These are phyloP conservation scores for Ehretia macrophylla DNA, from an alignment of 257 asterid species.

Conservation along the genomic window DNA sequence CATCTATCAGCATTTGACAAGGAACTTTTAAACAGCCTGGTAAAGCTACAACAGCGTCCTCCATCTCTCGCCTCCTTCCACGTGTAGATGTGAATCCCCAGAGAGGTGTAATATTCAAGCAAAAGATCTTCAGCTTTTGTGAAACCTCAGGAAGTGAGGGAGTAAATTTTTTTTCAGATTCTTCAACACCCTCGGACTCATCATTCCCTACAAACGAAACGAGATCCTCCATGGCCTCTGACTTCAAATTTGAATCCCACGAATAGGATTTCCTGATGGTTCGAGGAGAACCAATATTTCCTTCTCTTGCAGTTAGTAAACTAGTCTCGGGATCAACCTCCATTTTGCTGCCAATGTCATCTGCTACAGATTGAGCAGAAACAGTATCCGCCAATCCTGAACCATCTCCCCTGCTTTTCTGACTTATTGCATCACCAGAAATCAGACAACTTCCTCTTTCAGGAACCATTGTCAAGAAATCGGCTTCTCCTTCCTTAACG, in stretches of 20 bases:
- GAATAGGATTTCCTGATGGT: slow-evolving; percentile 29
- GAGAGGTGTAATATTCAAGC: slow-evolving; percentile 43
- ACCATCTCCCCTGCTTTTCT: slow-evolving; percentile 18
- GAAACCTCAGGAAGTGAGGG: slow-evolving; percentile 41
- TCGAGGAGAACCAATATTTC: slow-evolving; percentile 21
- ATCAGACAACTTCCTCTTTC: slow-evolving; percentile 24
- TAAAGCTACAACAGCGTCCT: slow-evolving; percentile 57
- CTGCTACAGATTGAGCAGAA: slow-evolving; percentile 18
- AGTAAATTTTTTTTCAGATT: slow-evolving; percentile 35
- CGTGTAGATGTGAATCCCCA: slow-evolving; percentile 72
- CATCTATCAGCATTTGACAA: slow-evolving; percentile 47
- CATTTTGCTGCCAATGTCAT: slow-evolving; percentile 15
- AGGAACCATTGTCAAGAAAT: slow-evolving; percentile 14
- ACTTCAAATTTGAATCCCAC: slow-evolving; percentile 23
- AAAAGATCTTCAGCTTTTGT: slow-evolving; percentile 33
- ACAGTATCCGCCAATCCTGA: slow-evolving; percentile 11
- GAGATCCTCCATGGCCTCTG: slow-evolving; percentile 35
- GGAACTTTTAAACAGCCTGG: slow-evolving; percentile 60
- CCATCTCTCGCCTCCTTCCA: slow-evolving; percentile 87
- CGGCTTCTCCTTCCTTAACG: slow-evolving; percentile 20
- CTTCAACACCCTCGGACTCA: slow-evolving; percentile 25
- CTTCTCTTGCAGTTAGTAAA: slow-evolving; percentile 13
- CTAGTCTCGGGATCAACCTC: slow-evolving; percentile 17
- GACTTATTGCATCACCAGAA: slow-evolving; percentile 16
- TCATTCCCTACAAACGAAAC: slow-evolving; percentile 15